Conservation (phyloP, 129 eudicot genomes). For the Oenanthe sinensis region DNA sequence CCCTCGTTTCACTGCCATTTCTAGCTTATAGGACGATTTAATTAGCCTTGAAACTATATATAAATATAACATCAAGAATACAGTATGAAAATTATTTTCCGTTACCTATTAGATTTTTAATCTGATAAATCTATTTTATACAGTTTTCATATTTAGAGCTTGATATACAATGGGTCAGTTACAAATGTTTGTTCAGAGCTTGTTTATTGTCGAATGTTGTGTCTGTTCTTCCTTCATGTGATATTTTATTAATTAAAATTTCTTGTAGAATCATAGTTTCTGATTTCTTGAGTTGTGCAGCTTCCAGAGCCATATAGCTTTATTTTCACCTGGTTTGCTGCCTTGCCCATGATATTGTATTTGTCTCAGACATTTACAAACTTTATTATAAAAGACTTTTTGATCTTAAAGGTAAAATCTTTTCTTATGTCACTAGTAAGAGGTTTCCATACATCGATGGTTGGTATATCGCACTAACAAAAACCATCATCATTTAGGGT, state of each 20-base stretch:
- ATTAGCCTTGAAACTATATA: background rate
- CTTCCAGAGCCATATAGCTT: slow-evolving; percentile 98
- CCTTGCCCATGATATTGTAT: slow-evolving; percentile 72
- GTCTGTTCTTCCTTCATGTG: slow-evolving; percentile 6
- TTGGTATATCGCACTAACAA: background rate
- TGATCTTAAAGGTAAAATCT: slow-evolving; percentile 71
- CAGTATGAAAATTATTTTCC: background rate
- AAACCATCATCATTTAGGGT: slow-evolving; percentile 40
- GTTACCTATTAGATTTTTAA: background rate
- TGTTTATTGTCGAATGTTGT: background rate
- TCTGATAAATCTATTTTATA: background rate
- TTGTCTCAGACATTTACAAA: slow-evolving; percentile 59
- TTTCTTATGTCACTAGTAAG: slow-evolving; percentile 6
- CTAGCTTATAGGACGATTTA: background rate
- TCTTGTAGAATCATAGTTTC: background rate
- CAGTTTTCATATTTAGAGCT: background rate
- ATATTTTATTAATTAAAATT: background rate
- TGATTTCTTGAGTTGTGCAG: slow-evolving; percentile 32
- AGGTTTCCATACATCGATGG: background rate
- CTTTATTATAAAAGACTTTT: slow-evolving; percentile 60
- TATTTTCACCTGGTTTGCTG: slow-evolving; percentile 99
- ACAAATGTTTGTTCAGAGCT: background rate
- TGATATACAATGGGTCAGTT: background rate
- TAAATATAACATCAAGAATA: background rate
- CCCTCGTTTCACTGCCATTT: background rate